Evolutionary conservation across 1,139 yeast species (phyloP).

Genomic region (Pichia norvegensis): DNA sequence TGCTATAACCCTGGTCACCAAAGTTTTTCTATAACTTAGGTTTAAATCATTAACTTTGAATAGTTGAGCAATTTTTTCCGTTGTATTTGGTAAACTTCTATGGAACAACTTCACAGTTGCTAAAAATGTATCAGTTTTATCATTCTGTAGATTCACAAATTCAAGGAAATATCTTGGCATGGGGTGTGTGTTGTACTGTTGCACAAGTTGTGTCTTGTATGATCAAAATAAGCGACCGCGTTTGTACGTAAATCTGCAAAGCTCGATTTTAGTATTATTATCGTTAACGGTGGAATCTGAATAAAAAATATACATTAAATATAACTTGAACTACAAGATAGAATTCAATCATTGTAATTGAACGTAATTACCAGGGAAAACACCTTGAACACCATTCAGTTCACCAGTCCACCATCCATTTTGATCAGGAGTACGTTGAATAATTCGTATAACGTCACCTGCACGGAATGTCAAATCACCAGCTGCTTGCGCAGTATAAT

Average conservation of each 20-base stretch:
- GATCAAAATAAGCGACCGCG: no score
- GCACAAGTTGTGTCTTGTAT: background rate
- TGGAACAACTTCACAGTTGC: constrained; percentile 10
- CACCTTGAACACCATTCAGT: constrained; percentile 78
- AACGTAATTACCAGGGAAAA: constrained; percentile 94
- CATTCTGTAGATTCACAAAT: constrained; percentile 5
- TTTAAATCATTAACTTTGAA: background rate
- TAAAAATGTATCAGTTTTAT: background rate
- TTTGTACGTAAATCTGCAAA: no score
- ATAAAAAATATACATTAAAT: no score
- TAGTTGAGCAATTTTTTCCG: background rate
- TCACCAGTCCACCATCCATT: constrained; percentile 99
- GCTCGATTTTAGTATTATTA: no score
- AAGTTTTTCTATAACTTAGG: constrained; percentile 6
- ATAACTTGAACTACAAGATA: background rate
- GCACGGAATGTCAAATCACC: constrained; percentile 87
- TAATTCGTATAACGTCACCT: constrained; percentile 77
- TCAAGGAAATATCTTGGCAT: constrained; percentile 13
- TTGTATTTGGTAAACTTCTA: constrained; percentile 7
- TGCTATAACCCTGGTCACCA: constrained; percentile 10
- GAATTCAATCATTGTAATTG: constrained; percentile 37
- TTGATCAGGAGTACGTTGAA: constrained; percentile 72
- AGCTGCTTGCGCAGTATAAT: constrained; percentile 74
- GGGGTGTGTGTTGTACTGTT: constrained; percentile 3
- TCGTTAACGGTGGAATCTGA: no score